Evolutionary conservation across 306 rosid genomes (phyloP).

Genomic region (Argentina anserina): DNA sequence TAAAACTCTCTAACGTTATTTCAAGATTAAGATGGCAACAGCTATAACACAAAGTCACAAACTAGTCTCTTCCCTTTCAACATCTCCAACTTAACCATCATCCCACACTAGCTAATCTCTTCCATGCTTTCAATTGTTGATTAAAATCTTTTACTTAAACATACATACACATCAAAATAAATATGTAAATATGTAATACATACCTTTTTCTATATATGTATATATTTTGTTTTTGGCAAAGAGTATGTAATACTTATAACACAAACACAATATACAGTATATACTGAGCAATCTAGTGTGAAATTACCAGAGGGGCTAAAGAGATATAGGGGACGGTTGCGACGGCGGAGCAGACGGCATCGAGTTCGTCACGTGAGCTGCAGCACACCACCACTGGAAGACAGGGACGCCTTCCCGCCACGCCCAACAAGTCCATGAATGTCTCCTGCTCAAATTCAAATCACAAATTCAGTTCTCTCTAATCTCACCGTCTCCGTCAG

Average conservation of each 20-base stretch:
- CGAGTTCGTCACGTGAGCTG: constrained; percentile 85
- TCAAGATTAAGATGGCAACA: neutral
- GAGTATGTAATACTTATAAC: no score
- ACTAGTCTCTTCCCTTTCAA: neutral
- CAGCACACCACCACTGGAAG: constrained; percentile 74
- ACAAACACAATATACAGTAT: no score
- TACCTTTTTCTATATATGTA: no score
- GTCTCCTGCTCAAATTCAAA: constrained; percentile 50
- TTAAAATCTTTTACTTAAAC: neutral
- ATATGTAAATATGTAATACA: neutral
- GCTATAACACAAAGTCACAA: neutral
- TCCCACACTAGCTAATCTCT: neutral
- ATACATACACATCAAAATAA: neutral
- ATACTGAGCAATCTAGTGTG: neutral
- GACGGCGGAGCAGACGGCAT: constrained; percentile 64
- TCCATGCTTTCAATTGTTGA: neutral
- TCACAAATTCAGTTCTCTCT: neutral
- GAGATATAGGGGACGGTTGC: constrained; percentile 59
- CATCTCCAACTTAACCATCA: neutral
- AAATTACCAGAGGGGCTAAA: constrained; percentile 53
- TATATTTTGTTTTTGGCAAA: no score
- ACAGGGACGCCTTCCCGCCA: constrained; percentile 63
- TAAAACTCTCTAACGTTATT: neutral
- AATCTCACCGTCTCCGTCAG: neutral
- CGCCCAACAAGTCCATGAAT: constrained; percentile 59